Evolutionary conservation across 1,139 yeast species (phyloP).

Genomic region (Candida glucosophila): DNA sequence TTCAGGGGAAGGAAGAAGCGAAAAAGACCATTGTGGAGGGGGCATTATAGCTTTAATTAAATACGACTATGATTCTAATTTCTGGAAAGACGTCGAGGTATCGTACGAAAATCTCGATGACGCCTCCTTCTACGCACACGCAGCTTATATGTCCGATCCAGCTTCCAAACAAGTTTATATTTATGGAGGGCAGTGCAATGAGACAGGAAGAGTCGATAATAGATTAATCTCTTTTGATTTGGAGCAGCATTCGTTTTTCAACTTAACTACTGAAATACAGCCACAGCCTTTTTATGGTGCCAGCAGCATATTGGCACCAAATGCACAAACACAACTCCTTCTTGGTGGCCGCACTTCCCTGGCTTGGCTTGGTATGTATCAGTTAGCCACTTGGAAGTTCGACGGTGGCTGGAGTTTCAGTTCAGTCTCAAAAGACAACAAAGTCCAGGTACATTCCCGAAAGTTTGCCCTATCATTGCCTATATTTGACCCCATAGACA

Average conservation of each 20-base stretch:
- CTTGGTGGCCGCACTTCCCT: conserved; percentile 32
- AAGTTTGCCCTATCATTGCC: conserved; percentile 26
- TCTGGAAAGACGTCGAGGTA: conserved; percentile 17
- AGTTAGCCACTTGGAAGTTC: conserved; percentile 39
- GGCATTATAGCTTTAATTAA: conserved; percentile 18
- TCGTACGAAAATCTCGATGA: conserved; percentile 19
- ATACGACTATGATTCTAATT: conserved; percentile 11
- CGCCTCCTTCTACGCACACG: conserved; percentile 18
- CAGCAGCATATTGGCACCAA: conserved; percentile 29
- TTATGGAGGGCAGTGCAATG: conserved; percentile 30
- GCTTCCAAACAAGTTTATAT: conserved; percentile 20
- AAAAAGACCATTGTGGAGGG: conserved; percentile 19
- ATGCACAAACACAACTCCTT: conserved; percentile 28
- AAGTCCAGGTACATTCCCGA: conserved; percentile 19
- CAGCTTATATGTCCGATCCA: conserved; percentile 25
- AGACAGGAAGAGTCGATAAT: conserved; percentile 12
- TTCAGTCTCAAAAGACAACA: conserved; percentile 9
- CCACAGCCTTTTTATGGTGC: conserved; percentile 40
- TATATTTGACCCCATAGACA: conserved; percentile 19
- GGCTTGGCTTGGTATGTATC: conserved; percentile 41
- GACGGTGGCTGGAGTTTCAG: conserved; percentile 36
- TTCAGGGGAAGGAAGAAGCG: conserved; percentile 2
- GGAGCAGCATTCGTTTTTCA: conserved; percentile 14
- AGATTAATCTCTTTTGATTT: conserved; percentile 30
- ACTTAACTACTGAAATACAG: conserved; percentile 33